Evolutionary conservation across 2,329 filamentous ascomycete genomes (phyloP), one percentile per base, ranked within the genome.

Genomic region (Ophiostoma novo-ulmi): DNA sequence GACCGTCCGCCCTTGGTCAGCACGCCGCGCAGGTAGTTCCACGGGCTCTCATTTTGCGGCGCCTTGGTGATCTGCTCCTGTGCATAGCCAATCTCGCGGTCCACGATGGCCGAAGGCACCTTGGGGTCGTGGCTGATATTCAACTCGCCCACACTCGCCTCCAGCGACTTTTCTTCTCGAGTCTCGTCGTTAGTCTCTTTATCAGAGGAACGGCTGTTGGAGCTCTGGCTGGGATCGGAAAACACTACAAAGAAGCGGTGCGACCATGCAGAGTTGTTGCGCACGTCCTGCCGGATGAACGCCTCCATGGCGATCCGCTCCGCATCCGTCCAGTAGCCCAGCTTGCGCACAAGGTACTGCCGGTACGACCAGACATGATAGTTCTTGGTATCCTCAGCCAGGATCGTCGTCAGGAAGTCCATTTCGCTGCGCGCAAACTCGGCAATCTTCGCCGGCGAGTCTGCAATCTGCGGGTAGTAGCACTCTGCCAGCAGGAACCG

Each of bases 311-410:
- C 88, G 69, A 83, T 80, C 26, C 96, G 82, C 83, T 99, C 89
- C 77, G 92, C 83, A 26, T 73, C 73, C 67, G 72, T 73, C 85
- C 80, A 97, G 83, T 81, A 90, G 78, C 88, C 89, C 84, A 91
- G 80, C 77, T 87, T 88, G 69, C 82, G 81, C 58, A 89, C 86
- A 26, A 89, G 79, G 77, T 87, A 88, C 78, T 97, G 93, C 71
- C 95, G 86, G 82, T 98, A 99, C 70, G 90, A 93, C 95, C 95
- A 99, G 67, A 98, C 95, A 78, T 99, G 95, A 79, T 99, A 98
- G 82, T 99, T 99, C 82, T 99, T 99, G 68, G 91, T 88, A 78
- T 99, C 95, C 75, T 91, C 85, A 58, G 85, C 86, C 70, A 99
- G 89, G 87, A 99, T 98, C 66, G 85, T 80, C 72, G 85, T 85